Evolutionary conservation across 495 filamentous ascomycete species (phyloP).

Genomic region (Astrocystis sublimbata): DNA sequence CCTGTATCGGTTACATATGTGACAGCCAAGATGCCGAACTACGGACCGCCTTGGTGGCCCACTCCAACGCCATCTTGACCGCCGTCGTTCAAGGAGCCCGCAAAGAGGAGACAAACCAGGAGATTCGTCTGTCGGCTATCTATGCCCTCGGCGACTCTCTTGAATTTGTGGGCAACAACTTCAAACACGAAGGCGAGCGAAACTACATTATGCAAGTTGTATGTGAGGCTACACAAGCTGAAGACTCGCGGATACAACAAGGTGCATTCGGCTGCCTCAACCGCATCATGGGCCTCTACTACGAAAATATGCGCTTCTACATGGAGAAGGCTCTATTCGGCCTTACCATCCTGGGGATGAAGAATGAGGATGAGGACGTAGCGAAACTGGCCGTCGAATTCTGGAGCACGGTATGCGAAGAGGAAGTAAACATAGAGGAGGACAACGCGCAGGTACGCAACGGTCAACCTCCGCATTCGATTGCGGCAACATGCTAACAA

Average conservation of each 20-base stretch:
- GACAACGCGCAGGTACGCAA: conserved; percentile 79
- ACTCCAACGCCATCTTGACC: conserved; percentile 97
- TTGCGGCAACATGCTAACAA: conserved; percentile 23
- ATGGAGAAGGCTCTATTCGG: conserved; percentile 99
- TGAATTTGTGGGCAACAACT: conserved; percentile 96
- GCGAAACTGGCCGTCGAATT: conserved; percentile 98
- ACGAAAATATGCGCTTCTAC: conserved; percentile 99
- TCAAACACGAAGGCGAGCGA: conserved; percentile 96
- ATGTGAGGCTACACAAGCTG: conserved; percentile 94
- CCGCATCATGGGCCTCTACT: conserved; percentile 96
- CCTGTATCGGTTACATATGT: conserved; percentile 96
- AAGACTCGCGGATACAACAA: conserved; percentile 86
- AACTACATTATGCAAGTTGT: conserved; percentile 99
- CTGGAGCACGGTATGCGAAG: conserved; percentile 99
- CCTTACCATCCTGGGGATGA: conserved; percentile 98
- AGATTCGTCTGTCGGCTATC: conserved; percentile 90
- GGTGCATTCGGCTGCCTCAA: conserved; percentile 96
- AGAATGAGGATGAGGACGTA: conserved; percentile 94
- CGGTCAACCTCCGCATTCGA: conserved; percentile 8
- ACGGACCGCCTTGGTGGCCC: conserved; percentile 72
- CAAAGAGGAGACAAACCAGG: conserved; percentile 87
- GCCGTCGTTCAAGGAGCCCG: conserved; percentile 96
- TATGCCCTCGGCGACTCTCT: conserved; percentile 94
- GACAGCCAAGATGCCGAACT: conserved; percentile 90
- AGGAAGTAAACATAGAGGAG: conserved; percentile 95